phyloP scores from a whole-genome alignment of 306 rosid genomes.

The Herpetospermum pedunculosum region DNA sequence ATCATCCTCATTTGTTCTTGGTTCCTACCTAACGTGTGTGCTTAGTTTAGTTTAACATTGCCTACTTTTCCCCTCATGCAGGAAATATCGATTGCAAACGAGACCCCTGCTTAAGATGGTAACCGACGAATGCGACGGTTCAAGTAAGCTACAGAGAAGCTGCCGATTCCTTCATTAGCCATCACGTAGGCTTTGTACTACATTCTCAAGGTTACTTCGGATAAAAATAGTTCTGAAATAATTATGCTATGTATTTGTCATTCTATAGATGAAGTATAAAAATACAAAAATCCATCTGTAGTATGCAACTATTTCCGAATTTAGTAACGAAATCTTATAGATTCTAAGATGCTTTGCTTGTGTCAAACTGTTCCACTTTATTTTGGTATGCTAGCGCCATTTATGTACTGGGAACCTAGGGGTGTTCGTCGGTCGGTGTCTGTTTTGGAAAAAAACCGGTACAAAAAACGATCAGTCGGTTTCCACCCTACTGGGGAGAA shows the following conservation, averaged over 20 bases:
- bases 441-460: too few species aligned
- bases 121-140: slow-evolving; percentile 6
- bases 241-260: not conserved
- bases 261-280: not conserved
- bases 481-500: too few species aligned
- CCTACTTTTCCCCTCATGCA: slow-evolving; percentile 20
- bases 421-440: too few species aligned
- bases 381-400: not conserved
- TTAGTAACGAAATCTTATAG: not conserved
- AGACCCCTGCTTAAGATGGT: slow-evolving; percentile 28
- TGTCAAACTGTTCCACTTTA: not conserved
- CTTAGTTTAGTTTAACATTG: not conserved
- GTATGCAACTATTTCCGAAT: not conserved
- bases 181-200: not conserved
- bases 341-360: not conserved
- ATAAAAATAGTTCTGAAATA: not conserved
- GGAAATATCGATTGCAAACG: slow-evolving; percentile 59
- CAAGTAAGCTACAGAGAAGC: not conserved
- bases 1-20: not conserved
- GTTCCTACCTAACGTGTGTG: not conserved
- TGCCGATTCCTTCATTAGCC: not conserved
- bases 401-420: too few species aligned
- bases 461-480: too few species aligned
- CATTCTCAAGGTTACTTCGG: not conserved
- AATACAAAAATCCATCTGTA: not conserved